Percentiles rank a stretch among this genome's conserved stretches.
phyloP scores from a whole-genome alignment of 208 protist species.

The Leishmania guyanensis region DNA sequence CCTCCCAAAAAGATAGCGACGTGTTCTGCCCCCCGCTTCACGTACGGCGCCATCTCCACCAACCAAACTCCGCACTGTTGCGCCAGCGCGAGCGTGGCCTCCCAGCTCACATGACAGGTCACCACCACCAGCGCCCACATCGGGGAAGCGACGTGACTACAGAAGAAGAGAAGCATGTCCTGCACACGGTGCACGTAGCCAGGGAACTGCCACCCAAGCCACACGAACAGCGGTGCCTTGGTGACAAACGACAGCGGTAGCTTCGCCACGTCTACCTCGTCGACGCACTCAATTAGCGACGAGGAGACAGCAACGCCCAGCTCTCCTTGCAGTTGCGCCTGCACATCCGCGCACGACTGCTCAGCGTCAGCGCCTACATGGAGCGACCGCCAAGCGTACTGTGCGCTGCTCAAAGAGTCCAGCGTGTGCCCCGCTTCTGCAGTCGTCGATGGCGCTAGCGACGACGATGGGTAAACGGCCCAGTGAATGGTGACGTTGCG shows the following conservation, averaged over 20 bases:
- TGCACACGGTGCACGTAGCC: conserved; percentile 11
- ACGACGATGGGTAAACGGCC: background rate
- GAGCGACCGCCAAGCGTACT: background rate
- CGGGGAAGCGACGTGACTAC: conserved; percentile 1
- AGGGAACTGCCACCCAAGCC: conserved; percentile 27
- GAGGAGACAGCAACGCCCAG: background rate
- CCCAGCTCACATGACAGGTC: background rate
- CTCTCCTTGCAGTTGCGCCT: background rate
- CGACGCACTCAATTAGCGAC: conserved; percentile 17
- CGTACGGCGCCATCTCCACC: conserved; percentile 11
- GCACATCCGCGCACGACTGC: conserved; percentile 14
- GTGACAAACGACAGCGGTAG: conserved; percentile 20
- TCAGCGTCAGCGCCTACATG: background rate
- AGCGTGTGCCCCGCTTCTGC: background rate
- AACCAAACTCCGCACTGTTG: conserved; percentile 3
- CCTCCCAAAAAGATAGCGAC: conserved; percentile 14
- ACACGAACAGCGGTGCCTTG: conserved; percentile 22
- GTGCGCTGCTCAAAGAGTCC: background rate
- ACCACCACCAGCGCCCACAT: background rate
- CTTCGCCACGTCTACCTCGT: conserved; percentile 4
- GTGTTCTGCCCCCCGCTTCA: conserved; percentile 16
- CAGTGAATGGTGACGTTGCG: conserved; percentile 28
- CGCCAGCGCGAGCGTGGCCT: background rate
- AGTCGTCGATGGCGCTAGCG: background rate
- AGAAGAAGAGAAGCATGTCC: conserved; percentile 6